These are phyloP conservation scores for Ceratonia siliqua DNA, from an alignment of 306 rosid species.

Conservation along the genomic window DNA sequence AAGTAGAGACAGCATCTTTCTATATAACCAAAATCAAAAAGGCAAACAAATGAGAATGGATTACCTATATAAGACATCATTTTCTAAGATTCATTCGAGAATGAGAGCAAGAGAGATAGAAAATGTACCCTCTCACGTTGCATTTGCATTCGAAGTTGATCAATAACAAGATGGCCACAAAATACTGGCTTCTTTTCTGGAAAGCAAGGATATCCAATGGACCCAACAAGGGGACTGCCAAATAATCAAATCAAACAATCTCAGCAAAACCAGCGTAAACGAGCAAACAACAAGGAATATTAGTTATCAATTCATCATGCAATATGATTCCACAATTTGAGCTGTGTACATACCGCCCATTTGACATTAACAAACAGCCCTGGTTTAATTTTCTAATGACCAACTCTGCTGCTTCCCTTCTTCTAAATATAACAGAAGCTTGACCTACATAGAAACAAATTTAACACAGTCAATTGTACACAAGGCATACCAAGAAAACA, in stretches of 20 bases:
- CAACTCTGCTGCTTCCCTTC: slow-evolving; percentile 63
- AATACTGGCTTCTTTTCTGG: slow-evolving; percentile 59
- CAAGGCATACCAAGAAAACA: neutral
- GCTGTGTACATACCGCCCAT: slow-evolving; percentile 71
- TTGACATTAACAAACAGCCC: slow-evolving; percentile 69
- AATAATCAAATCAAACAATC: slow-evolving; percentile 25
- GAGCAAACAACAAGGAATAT: neutral
- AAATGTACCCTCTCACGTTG: slow-evolving; percentile 65
- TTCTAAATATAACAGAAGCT: slow-evolving; percentile 75
- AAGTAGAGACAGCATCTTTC: slow-evolving; percentile 57
- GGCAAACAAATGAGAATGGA: slow-evolving; percentile 27
- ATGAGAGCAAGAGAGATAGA: slow-evolving; percentile 20
- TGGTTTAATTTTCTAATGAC: slow-evolving; percentile 57
- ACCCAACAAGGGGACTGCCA: slow-evolving; percentile 75
- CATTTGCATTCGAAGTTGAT: slow-evolving; percentile 53
- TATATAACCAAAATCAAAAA: slow-evolving; percentile 32
- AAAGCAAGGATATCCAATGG: slow-evolving; percentile 50
- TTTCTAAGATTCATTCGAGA: neutral
- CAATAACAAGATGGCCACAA: slow-evolving; percentile 68
- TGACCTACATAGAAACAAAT: slow-evolving; percentile 60
- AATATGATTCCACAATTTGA: neutral
- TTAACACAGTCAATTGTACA: slow-evolving; percentile 18
- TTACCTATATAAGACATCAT: neutral
- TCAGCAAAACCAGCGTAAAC: neutral
- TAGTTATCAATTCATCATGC: neutral